These are phyloP conservation scores for Citrus hindsii DNA, from an alignment of 345 rosid genomes.

Conservation along the genomic window DNA sequence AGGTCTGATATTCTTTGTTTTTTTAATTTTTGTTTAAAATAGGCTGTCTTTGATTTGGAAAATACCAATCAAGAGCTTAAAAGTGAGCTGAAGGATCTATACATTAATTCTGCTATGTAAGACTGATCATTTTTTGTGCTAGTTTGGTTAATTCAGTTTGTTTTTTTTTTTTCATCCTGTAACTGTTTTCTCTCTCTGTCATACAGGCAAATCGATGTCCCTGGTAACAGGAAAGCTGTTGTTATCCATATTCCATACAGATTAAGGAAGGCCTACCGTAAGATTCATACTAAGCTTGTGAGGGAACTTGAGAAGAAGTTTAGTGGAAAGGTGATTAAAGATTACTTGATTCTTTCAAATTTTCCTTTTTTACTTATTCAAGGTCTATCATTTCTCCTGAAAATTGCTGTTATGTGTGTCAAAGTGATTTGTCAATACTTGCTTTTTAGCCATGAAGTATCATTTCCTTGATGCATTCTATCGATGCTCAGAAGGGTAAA, in stretches of 20 bases:
- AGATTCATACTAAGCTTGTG: constrained; percentile 79
- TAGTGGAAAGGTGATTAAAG: constrained; percentile 62
- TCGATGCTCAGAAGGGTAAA: neutral
- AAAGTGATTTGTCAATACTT: neutral
- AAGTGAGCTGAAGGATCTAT: constrained; percentile 84
- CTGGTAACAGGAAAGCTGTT: constrained; percentile 74
- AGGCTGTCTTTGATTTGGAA: constrained; percentile 89
- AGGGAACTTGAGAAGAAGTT: constrained; percentile 92
- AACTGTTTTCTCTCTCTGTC: neutral
- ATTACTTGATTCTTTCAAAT: neutral
- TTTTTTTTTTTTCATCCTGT: neutral
- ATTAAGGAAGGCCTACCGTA: constrained; percentile 70
- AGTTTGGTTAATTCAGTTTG: neutral
- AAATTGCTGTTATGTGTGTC: neutral
- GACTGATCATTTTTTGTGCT: constrained; percentile 14
- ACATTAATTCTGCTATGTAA: constrained; percentile 70
- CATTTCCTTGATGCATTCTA: neutral
- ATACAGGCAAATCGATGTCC: constrained; percentile 73
- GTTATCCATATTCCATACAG: constrained; percentile 77
- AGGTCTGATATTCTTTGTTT: neutral
- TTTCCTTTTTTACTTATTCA: neutral
- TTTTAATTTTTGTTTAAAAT: constrained; percentile 1
- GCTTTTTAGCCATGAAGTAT: neutral
- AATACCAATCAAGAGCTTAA: constrained; percentile 73
- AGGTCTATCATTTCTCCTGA: too few relatives aligned